Conservation (phyloP, 2,329 filamentous ascomycete species). For the Ambrosiella cleistominuta region DNA sequence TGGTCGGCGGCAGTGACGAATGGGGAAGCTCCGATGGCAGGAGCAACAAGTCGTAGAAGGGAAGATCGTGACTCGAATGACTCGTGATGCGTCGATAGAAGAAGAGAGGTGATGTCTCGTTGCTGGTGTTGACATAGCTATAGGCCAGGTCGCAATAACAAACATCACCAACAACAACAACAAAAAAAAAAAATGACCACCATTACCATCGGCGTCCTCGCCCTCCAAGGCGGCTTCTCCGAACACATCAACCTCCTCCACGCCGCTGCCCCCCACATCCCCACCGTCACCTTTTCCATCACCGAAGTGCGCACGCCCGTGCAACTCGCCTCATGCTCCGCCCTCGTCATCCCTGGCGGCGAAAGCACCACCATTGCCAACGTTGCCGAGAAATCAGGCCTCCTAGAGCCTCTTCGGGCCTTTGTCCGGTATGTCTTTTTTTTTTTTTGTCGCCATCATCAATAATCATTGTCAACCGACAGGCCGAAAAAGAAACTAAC, state of each 20-base stretch:
- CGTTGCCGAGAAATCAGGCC: constrained; percentile 61
- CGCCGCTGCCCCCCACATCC: constrained; percentile 29
- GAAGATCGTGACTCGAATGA: neutral
- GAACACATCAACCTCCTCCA: constrained; percentile 69
- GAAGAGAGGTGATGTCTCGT: no score
- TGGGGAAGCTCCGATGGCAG: no score
- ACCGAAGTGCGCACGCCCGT: constrained; percentile 61
- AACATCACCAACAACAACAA: neutral
- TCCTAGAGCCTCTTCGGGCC: constrained; percentile 68
- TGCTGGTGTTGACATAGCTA: no score
- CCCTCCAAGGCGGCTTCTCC: constrained; percentile 82
- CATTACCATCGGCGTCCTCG: constrained; percentile 42
- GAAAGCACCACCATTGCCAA: constrained; percentile 90
- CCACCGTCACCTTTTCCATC: constrained; percentile 33
- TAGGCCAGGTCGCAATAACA: neutral
- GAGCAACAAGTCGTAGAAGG: no score
- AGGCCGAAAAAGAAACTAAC: constrained; percentile 25
- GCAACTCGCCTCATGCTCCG: constrained; percentile 59
- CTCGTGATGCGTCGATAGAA: neutral
- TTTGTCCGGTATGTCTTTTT: constrained; percentile 63
- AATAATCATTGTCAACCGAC: neutral
- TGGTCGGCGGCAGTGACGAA: no score
- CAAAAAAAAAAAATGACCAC: constrained; percentile 10
- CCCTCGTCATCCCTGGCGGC: constrained; percentile 77
- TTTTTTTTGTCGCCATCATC: neutral